Evolutionary conservation across 345 rosid species (phyloP), one percentile per base, ranked within the genome.

Genomic region (Salix brachista): DNA sequence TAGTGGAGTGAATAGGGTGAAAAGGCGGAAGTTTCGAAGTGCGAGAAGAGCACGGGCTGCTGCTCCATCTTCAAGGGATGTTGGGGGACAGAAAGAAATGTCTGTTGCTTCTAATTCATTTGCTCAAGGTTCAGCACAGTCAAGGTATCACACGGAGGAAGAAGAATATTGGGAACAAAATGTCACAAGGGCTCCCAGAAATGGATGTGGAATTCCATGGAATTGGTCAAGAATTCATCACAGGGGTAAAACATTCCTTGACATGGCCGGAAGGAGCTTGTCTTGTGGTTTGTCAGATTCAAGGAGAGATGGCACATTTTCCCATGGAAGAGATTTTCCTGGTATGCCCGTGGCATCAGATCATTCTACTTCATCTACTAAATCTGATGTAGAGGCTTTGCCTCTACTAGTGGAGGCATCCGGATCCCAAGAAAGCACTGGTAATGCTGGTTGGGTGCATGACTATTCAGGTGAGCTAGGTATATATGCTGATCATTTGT

Each of bases 141-240:
- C 84, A 32, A 86, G 79, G 80, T 69, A 72, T 81, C 80, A 56
- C 74, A 52, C 82, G 80, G 92, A 82, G 70, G 92, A 79, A 67
- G 85, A 81, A 65, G 91, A 83, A 23, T 80, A 80, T 73, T 85
- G 79, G 61, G 91, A 80, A 39, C 88, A 74, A 46, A 86, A 85
- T 78, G 91, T 94, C 79, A 80, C 78, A 8, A 78, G 84, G 77
- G 95, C 83, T 81, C 98, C 97, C 2, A 81, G 87, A 81, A 96
- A 93, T 71, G 94, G 97, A 54, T 96, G 99, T 83, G 99, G 99
- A 61, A 86, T 96, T 64, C 98, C 97, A 1, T 96, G 91, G 89
- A 96, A 96, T 75, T 96, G 99, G 99, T 96, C 99, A 8, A 88
- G 97, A 77, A 94, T 96, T 77, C 99, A 96, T 82, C 85, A 91